Evolutionary conservation across 768 basidiomycete species (phyloP).

Genomic region (Harrya chromipes): DNA sequence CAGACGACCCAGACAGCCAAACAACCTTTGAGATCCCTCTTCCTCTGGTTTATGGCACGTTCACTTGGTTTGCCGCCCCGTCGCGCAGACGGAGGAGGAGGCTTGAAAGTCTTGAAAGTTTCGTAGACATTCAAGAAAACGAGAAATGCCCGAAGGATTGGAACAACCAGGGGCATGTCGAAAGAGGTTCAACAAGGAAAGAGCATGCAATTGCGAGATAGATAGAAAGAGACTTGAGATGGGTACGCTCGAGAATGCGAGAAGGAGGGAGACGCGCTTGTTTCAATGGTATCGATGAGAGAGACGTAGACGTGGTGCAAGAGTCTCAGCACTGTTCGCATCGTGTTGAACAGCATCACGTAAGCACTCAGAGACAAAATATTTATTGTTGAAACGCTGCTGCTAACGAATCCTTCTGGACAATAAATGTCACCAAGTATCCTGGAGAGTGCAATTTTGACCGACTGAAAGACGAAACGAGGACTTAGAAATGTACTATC

Average conservation of each 20-base stretch:
- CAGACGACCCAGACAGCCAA: constrained; percentile 84
- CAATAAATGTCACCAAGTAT: too few relatives aligned
- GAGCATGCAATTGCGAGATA: constrained; percentile 3
- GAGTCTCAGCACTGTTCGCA: not conserved
- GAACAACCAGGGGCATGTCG: constrained; percentile 65
- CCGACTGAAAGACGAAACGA: too few relatives aligned
- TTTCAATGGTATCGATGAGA: constrained; percentile 19
- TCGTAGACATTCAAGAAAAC: constrained; percentile 80
- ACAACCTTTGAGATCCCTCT: constrained; percentile 83
- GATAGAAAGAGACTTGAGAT: not conserved
- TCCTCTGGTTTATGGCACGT: constrained; percentile 69
- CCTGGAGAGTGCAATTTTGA: too few relatives aligned
- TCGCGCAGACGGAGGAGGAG: constrained; percentile 50
- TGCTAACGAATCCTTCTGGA: too few relatives aligned
- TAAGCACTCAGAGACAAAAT: constrained; percentile 11
- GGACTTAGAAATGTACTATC: too few relatives aligned
- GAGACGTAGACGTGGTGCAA: not conserved
- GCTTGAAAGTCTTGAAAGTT: constrained; percentile 79
- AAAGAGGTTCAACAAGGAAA: constrained; percentile 4
- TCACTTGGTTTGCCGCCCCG: constrained; percentile 58
- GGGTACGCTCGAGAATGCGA: not conserved
- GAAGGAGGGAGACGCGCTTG: constrained; percentile 6
- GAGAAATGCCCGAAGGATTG: constrained; percentile 63
- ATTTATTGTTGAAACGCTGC: not conserved
- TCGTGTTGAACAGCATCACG: constrained; percentile 18